Evolutionary conservation across 2,329 filamentous ascomycete genomes (phyloP), one percentile per base, ranked within the genome.

Genomic region (Fusarium setosum): DNA sequence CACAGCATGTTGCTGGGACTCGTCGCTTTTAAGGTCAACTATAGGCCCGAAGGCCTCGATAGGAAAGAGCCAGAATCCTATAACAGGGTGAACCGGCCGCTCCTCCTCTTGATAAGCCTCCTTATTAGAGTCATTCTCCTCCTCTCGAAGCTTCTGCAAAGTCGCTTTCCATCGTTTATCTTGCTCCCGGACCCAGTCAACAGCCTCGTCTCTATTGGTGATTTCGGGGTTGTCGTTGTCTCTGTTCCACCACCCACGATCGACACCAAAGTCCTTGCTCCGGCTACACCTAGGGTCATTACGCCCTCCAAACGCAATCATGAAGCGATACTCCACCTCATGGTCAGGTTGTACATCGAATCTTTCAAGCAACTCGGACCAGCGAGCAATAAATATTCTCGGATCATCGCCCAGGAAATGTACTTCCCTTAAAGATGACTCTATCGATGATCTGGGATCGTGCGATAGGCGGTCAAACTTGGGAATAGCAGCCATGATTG

Each of bases 11-110:
- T 32, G 26, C 26, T 12, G 13, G 6, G 12, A 10, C 12, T 21
- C 4, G 17, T 15, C 6, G 1, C 6, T 18, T 4, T 38, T 8
- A 4, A 6, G 1, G 0, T 54, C 71, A 5, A 74, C 67, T 10
- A 77, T 60, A 58, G 73, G 72, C 0, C 65, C 70, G 5, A 79
- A 70, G 35, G 74, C 77, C 32, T 72, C 73, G 17, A 78, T 17
- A 1, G 41, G 42, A 18, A 61, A 61, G 1, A 60, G 4, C 56
- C 59, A 61, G 17, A 60, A 60, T 5, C 56, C 59, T 6, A 48
- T 0, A n/a, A 29, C 56, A 4, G 37, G 48, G 6, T 1, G 41
- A n/a, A 24, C 40, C 26, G 26, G 26, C 5, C 26, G 26, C 6
- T 29, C 26, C 0, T 20, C 5, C 3, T 15, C 5, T 10, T 29